Evolutionary conservation across 129 eudicot species (phyloP).

Genomic region (Flaveria sonorensis): DNA sequence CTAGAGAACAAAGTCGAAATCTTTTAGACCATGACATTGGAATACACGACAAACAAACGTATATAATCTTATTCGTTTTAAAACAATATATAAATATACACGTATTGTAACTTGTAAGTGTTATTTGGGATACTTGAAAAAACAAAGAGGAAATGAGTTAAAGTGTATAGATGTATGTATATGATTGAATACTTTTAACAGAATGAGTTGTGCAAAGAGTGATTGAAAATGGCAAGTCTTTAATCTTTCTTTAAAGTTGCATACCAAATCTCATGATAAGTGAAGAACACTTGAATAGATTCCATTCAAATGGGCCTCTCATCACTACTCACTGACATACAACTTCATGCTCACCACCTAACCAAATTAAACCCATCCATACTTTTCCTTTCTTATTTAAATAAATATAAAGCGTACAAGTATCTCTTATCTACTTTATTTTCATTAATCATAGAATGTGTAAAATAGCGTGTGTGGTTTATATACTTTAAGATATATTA

Average conservation of each 20-base stretch:
- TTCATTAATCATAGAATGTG: too few species aligned
- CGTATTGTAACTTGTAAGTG: background rate
- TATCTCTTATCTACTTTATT: too few species aligned
- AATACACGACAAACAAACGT: background rate
- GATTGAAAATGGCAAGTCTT: slow-evolving; percentile 40
- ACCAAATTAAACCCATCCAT: slow-evolving; percentile 16
- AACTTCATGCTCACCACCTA: slow-evolving; percentile 40
- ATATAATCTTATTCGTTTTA: background rate
- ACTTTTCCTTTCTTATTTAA: background rate
- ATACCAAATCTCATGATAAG: slow-evolving; percentile 27
- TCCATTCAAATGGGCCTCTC: slow-evolving; percentile 41
- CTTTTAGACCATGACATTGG: background rate
- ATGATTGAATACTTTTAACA: slow-evolving; percentile 35
- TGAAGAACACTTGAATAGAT: slow-evolving; percentile 33
- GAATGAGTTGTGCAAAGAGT: slow-evolving; percentile 32
- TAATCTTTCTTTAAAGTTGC: slow-evolving; percentile 30
- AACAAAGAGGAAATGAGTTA: background rate
- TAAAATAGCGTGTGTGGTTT: background rate
- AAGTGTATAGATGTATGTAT: background rate
- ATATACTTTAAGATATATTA: background rate
- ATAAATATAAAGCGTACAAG: background rate
- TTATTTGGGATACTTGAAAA: background rate
- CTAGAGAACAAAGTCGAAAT: background rate
- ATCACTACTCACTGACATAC: slow-evolving; percentile 40
- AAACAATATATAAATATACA: background rate